Evolutionary conservation across 306 rosid species (phyloP), one percentile per base, ranked within the genome.

Genomic region (Casuarina equisetifolia): DNA sequence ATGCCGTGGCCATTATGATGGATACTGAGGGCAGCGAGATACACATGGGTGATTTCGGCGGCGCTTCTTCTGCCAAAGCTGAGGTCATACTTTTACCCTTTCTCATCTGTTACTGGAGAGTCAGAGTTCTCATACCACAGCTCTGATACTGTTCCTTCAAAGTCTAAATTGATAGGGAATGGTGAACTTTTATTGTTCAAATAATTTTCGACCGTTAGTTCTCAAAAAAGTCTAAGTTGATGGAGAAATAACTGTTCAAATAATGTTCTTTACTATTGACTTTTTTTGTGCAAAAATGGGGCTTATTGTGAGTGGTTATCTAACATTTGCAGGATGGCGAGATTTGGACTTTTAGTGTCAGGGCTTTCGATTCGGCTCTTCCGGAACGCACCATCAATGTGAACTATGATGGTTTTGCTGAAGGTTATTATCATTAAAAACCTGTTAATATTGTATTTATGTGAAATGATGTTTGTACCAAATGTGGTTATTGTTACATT

Each of bases 11-110:
- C 3, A 84, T 96, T 19, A 91, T 96, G 99, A 96, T 96, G 99
- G 99, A 96, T 51, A 96, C 99, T 0, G 98, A 96, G 78, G 99
- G 99, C 15, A 96, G 99, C 76, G 99, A 96, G 86, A 96, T 96
- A 84, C 99, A 96, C 67, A 96, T 96, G 99, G 99, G 99, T 13
- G 99, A 96, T 77, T 86, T 96, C 64, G 97, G 96, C 42, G 99
- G 98, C 35, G 85, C 97, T 74, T 82, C 99, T 43, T 96, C 99
- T 2, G 96, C 82, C 78, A 96, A 91, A 86, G 97, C 99, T 15
- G 99, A 96, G 86, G 98, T 93, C 39, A 9, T 42, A 25, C 45
- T 42, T 32, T 36, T 15, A 52, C 44, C 17, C 32, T 66, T 20
- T 8, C 51, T 48, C 11, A 9, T 8, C 15, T 8, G 11, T 48